Base-by-base conservation (phyloP, 2,329 filamentous ascomycete genomes). In the Biscogniauxia sp. region DNA sequence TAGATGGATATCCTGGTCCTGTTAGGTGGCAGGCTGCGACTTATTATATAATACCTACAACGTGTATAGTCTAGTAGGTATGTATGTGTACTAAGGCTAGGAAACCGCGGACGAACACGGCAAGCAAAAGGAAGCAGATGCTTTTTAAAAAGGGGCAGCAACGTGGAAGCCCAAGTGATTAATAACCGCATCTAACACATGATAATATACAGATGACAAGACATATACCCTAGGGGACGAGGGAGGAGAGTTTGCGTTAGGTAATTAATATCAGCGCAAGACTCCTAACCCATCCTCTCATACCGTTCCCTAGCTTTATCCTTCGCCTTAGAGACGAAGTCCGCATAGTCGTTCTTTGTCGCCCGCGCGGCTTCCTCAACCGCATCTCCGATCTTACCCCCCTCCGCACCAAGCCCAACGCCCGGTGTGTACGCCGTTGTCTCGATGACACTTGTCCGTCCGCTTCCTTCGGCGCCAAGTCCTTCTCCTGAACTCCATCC, bases 351-450 rank as follows among this genome's bases (percentile, higher is more conserved):
- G 49, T 84, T 82, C 69, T 80, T 82, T 3, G 87, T 90, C 70
- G 84, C 82, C 64, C 83, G 79, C 63, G 84, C 82, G 23, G 88
- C 88, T 69, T 89, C 80, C 69, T 86, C 82, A 7, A 80, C 79
- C 26, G 89, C 88, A 74, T 91, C 88, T 13, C 89, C 89, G 45
- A 89, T 75, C 69, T 88, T 88, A n/a, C 86, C 83, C 0, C 88
- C 88, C 68, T 88, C 83, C 1, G 88, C 88, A 0, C 89, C 89
- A 17, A 92, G 76, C 1, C 89, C 89, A 1, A 90, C 88, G 19
- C 89, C 88, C 17, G 87, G 83, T 20, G 84, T 80, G 72, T 91
- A 92, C 8, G 87, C 82, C 56, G 84, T 82, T 13, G 87, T 87
- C 28, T 82, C 81, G 57, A 91, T 84, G 3, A 85, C 86, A 55